Conservation (phyloP, 768 basidiomycete genomes). For the Serendipita vermifera region DNA sequence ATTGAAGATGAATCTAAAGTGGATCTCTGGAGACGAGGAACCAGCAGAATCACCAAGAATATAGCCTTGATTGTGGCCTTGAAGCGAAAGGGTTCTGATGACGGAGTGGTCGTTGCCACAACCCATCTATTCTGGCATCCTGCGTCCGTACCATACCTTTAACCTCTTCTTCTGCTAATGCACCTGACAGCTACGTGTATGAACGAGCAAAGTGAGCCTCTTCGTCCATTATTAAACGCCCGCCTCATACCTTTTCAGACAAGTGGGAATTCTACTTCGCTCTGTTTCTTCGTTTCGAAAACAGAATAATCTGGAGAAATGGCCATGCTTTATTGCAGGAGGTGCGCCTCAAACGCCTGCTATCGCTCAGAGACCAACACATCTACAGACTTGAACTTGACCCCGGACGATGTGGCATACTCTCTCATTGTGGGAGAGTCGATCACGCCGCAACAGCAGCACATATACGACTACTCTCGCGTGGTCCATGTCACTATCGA, state of each 20-base stretch:
- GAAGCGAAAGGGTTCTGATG: slow-evolving; percentile 27
- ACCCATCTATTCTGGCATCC: slow-evolving; percentile 97
- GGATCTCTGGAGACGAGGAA: slow-evolving; percentile 31
- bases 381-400: slow-evolving; percentile 95
- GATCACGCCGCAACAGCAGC: slow-evolving; percentile 42
- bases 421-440: slow-evolving; percentile 54
- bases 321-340: slow-evolving; percentile 77
- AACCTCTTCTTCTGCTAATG: not conserved
- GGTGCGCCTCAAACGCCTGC: too few relatives aligned
- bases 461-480: slow-evolving; percentile 44
- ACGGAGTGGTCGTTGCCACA: slow-evolving; percentile 67
- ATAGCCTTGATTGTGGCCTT: slow-evolving; percentile 67
- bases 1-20: not conserved
- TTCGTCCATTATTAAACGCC: not conserved
- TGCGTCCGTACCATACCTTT: slow-evolving; percentile 33
- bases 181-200: slow-evolving; percentile 47
- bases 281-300: slow-evolving; percentile 46
- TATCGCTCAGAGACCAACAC: too few relatives aligned
- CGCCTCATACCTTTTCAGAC: slow-evolving; percentile 32
- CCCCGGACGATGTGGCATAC: slow-evolving; percentile 72
- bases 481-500: slow-evolving; percentile 64
- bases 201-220: slow-evolving; percentile 56
- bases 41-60: slow-evolving; percentile 63
- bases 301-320: slow-evolving; percentile 32
- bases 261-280: slow-evolving; percentile 60